phyloP scores from a whole-genome alignment of 1,139 yeast genomes.

The Entelexis paramagnoliae region DNA sequence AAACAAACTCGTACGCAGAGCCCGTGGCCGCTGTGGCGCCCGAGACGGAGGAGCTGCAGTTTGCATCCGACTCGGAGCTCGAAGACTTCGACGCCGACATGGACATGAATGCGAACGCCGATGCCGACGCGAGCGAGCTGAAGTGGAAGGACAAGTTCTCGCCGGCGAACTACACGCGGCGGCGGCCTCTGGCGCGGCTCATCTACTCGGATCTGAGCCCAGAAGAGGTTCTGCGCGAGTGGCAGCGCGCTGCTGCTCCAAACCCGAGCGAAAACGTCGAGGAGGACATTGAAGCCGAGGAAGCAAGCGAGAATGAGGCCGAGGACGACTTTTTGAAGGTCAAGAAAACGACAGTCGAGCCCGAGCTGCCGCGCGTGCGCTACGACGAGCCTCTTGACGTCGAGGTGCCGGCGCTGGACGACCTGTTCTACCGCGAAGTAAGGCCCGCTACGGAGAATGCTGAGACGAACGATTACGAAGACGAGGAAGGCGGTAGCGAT shows the following conservation, averaged over 20 bases:
- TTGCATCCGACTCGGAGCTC: constrained; percentile 33
- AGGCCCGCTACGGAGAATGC: constrained; percentile 27
- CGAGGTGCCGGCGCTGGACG: constrained; percentile 42
- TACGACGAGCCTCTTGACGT: constrained; percentile 40
- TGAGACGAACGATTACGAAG: constrained; percentile 31
- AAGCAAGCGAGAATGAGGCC: constrained; percentile 48
- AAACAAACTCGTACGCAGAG: constrained; percentile 7
- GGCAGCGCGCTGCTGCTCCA: constrained; percentile 36
- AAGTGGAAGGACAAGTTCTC: constrained; percentile 33
- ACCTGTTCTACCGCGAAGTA: constrained; percentile 63
- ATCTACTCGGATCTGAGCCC: constrained; percentile 71
- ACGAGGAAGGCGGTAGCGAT: constrained; percentile 30
- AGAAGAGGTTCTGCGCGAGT: constrained; percentile 59
- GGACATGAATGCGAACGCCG: constrained; percentile 21
- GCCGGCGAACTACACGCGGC: constrained; percentile 30
- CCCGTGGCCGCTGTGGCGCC: background rate
- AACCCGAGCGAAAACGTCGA: constrained; percentile 30
- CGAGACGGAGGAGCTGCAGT: constrained; percentile 30
- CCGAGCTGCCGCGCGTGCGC: constrained; percentile 28
- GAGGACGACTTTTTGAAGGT: constrained; percentile 61
- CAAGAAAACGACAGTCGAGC: constrained; percentile 32
- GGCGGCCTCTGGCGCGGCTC: constrained; percentile 73
- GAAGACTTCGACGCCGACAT: constrained; percentile 32
- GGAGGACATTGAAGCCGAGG: constrained; percentile 37
- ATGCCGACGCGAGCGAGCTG: constrained; percentile 31